Evolutionary conservation across 106 monocot species (phyloP).

Genomic region (Ottelia alismoides): DNA sequence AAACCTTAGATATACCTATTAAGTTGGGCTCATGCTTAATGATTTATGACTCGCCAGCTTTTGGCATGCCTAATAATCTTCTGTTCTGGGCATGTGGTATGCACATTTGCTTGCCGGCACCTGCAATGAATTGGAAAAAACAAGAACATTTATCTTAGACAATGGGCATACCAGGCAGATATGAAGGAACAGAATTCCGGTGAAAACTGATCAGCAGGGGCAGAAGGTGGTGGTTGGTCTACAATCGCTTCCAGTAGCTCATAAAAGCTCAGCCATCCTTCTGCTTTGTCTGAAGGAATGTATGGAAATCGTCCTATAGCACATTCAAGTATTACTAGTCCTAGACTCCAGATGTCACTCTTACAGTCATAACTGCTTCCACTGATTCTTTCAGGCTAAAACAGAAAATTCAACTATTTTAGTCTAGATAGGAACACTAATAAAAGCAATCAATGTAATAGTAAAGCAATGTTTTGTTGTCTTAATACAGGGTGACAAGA

Average conservation of each 20-base stretch:
- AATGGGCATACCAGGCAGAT: constrained; percentile 77
- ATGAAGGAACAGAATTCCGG: constrained; percentile 98
- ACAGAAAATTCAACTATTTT: no score
- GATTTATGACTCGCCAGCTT: no score
- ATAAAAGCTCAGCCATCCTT: constrained; percentile 72
- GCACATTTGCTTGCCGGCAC: no score
- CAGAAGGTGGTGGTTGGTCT: constrained; percentile 81
- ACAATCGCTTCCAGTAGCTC: constrained; percentile 90
- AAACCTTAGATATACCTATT: no score
- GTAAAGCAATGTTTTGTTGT: background rate
- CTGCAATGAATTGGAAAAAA: no score
- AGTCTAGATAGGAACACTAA: background rate
- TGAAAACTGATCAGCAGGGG: constrained; percentile 91
- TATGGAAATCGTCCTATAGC: constrained; percentile 92
- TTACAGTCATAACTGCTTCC: constrained; percentile 85
- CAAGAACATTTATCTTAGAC: no score
- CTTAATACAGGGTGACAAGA: background rate
- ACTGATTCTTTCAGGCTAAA: constrained; percentile 92
- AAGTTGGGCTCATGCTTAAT: no score
- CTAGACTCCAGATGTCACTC: constrained; percentile 98
- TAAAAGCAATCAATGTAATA: background rate
- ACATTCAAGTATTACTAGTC: constrained; percentile 94
- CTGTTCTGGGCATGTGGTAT: no score
- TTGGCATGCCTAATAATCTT: no score
- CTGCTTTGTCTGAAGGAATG: constrained; percentile 51